Evolutionary conservation across 495 filamentous ascomycete genomes (phyloP).

Genomic region (Tuber microsphaerosporum): DNA sequence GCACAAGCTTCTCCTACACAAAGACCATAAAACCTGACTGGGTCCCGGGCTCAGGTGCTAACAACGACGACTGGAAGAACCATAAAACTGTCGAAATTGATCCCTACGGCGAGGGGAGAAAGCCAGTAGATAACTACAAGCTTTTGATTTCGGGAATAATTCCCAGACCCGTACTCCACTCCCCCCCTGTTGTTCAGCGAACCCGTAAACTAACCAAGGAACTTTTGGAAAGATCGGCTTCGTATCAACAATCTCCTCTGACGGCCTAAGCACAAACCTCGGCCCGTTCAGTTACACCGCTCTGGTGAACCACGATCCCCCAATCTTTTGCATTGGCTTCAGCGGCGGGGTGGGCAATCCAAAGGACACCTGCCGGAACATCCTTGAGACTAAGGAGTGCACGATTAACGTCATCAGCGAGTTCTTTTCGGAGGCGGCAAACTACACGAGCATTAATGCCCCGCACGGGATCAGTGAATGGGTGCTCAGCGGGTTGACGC

Average conservation of each 20-base stretch:
- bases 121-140: constrained; percentile 74
- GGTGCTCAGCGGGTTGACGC: constrained; percentile 68
- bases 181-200: neutral
- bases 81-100: constrained; percentile 68
- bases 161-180: constrained; percentile 55
- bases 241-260: constrained; percentile 47
- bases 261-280: constrained; percentile 58
- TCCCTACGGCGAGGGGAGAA: constrained; percentile 65
- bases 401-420: constrained; percentile 84
- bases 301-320: constrained; percentile 80
- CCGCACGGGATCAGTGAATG: constrained; percentile 77
- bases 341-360: constrained; percentile 50
- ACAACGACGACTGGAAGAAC: constrained; percentile 52
- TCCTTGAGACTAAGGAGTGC: constrained; percentile 64
- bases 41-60: constrained; percentile 71
- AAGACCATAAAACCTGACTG: constrained; percentile 69
- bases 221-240: constrained; percentile 46
- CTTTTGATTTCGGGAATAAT: constrained; percentile 81
- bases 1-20: constrained; percentile 53
- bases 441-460: constrained; percentile 66
- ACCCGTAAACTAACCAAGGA: neutral
- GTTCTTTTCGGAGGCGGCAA: constrained; percentile 81
- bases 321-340: constrained; percentile 77
- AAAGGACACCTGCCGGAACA: constrained; percentile 74
- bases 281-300: constrained; percentile 83